These are phyloP conservation scores for Boletus rufocinnamomeus DNA, from an alignment of 768 basidiomycete genomes.

Conservation along the genomic window DNA sequence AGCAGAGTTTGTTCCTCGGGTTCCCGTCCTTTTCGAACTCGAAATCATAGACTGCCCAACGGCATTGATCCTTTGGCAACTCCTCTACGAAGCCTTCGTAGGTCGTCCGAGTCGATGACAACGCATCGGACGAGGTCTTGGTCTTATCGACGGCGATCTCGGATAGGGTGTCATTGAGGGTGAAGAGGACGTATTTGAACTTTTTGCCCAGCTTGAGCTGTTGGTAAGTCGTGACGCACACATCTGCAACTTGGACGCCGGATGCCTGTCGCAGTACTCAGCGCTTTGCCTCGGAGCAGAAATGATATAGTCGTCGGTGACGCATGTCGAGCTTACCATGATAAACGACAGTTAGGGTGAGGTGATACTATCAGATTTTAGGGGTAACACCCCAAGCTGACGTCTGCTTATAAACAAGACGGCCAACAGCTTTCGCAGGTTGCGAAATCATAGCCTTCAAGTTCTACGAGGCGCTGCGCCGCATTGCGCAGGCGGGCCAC, in stretches of 20 bases:
- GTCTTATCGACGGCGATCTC: conserved; percentile 79
- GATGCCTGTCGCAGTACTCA: conserved; percentile 25
- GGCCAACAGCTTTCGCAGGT: not conserved
- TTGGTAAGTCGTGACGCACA: conserved; percentile 44
- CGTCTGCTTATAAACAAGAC: conserved; percentile 16
- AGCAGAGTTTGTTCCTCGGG: conserved; percentile 78
- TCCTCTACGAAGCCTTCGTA: conserved; percentile 77
- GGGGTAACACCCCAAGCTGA: conserved; percentile 7
- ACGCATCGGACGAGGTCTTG: conserved; percentile 58
- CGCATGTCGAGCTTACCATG: conserved; percentile 28
- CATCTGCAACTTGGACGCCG: conserved; percentile 49
- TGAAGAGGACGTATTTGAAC: conserved; percentile 83
- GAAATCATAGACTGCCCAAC: conserved; percentile 94
- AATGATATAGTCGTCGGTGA: not conserved
- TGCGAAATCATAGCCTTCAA: not conserved
- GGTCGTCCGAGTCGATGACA: conserved; percentile 12
- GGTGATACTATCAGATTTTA: conserved; percentile 5
- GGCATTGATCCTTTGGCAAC: conserved; percentile 72
- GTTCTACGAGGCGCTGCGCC: conserved; percentile 7
- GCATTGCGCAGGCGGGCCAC: conserved; percentile 6
- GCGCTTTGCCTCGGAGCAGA: not conserved
- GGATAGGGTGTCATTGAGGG: conserved; percentile 57
- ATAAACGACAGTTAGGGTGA: not conserved
- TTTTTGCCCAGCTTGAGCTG: conserved; percentile 43
- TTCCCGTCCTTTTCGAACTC: conserved; percentile 73